These are phyloP conservation scores for Tetrapisispora iriomotensis DNA, from an alignment of 805 yeast species.

Conservation along the genomic window DNA sequence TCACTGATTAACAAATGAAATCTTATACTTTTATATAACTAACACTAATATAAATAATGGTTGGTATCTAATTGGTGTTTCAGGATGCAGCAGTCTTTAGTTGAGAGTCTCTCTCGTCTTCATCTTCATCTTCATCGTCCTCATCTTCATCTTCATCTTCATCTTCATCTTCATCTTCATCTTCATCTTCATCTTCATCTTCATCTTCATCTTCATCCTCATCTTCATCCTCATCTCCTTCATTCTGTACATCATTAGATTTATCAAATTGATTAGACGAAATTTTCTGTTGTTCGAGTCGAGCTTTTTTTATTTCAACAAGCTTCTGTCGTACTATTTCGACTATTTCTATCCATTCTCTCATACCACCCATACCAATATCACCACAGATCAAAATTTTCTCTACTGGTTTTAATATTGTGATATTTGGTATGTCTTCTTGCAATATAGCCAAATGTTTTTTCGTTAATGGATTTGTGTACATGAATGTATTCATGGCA, in stretches of 20 bases:
- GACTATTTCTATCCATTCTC: conserved; percentile 78
- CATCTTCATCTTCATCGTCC: conserved; percentile 33
- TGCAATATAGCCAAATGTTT: conserved; percentile 51
- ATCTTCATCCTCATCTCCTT: conserved; percentile 34
- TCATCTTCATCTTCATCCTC: conserved; percentile 37
- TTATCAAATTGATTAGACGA: conserved; percentile 34
- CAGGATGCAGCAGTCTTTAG: no score
- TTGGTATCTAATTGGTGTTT: no score
- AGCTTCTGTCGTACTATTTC: conserved; percentile 40
- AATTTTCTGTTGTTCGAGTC: conserved; percentile 31
- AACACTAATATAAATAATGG: no score
- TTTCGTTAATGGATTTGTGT: conserved; percentile 69
- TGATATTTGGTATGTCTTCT: conserved; percentile 69
- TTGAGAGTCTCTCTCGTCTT: no score
- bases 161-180: conserved; percentile 31
- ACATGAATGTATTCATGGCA: conserved; percentile 80
- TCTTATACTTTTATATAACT: no score
- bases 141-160: conserved; percentile 35
- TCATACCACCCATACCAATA: conserved; percentile 88
- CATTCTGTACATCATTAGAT: no score
- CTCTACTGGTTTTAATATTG: conserved; percentile 68
- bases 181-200: conserved; percentile 32
- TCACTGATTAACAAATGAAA: no score
- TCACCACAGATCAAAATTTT: conserved; percentile 75
- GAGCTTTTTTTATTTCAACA: conserved; percentile 16